Conservation (phyloP, 2,329 filamentous ascomycete species). For the Penicillium verrucosum region DNA sequence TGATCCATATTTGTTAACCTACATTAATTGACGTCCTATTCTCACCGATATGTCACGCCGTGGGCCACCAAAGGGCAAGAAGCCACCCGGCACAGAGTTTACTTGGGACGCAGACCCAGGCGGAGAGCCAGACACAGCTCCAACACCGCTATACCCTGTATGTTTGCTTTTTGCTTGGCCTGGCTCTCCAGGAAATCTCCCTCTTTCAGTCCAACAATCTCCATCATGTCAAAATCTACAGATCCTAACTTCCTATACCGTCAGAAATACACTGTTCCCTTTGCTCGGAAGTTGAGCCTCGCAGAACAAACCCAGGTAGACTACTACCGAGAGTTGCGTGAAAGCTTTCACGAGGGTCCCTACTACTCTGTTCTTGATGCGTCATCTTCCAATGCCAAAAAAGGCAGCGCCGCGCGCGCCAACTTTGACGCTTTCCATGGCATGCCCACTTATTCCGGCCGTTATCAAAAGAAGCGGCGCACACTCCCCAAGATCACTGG, state of each 20-base stretch:
- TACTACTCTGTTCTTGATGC: slow-evolving; percentile 55
- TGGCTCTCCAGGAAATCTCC: slow-evolving; percentile 1
- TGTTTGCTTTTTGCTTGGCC: slow-evolving; percentile 21
- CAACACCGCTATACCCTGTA: slow-evolving; percentile 49
- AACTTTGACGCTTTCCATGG: slow-evolving; percentile 61
- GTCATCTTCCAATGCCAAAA: slow-evolving; percentile 40
- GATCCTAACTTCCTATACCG: not conserved
- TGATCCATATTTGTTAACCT: not conserved
- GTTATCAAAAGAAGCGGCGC: slow-evolving; percentile 56
- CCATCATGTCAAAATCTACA: not conserved
- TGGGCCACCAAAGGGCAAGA: slow-evolving; percentile 38
- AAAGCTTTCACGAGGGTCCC: slow-evolving; percentile 57
- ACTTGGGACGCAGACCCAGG: slow-evolving; percentile 40
- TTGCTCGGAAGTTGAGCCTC: slow-evolving; percentile 30
- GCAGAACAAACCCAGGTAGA: slow-evolving; percentile 50
- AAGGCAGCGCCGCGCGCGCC: slow-evolving; percentile 43
- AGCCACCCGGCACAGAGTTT: slow-evolving; percentile 42
- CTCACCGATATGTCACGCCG: slow-evolving; percentile 38
- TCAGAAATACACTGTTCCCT: slow-evolving; percentile 40
- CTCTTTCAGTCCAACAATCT: not conserved
- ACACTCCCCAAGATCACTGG: slow-evolving; percentile 54
- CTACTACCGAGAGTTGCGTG: slow-evolving; percentile 52
- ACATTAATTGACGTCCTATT: not conserved
- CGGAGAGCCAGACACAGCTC: slow-evolving; percentile 43
- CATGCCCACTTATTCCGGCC: slow-evolving; percentile 59